Percentiles rank a stretch among this genome's conserved stretches.
Conservation (phyloP, 2,329 filamentous ascomycete species). For the Torrubiella hemipterigena region DNA sequence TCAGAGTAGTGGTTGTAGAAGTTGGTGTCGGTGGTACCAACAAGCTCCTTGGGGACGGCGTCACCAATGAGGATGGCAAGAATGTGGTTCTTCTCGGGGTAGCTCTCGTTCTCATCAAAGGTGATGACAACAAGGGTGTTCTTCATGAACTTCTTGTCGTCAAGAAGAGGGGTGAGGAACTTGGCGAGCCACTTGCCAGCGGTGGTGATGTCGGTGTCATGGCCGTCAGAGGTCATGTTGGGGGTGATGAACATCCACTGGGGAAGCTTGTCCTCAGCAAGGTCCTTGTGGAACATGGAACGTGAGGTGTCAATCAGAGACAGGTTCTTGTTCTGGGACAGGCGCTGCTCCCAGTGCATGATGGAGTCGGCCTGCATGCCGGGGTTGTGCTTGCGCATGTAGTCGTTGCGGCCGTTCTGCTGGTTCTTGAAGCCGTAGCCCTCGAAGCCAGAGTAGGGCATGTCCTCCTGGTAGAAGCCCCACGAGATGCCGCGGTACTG, state of each 20-base stretch:
- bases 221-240: slow-evolving; percentile 66
- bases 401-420: slow-evolving; percentile 55
- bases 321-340: slow-evolving; percentile 63
- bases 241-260: slow-evolving; percentile 64
- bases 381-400: slow-evolving; percentile 74
- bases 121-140: slow-evolving; percentile 66
- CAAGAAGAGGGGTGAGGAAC: slow-evolving; percentile 60
- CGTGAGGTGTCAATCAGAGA: slow-evolving; percentile 26
- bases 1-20: slow-evolving; percentile 67
- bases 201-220: slow-evolving; percentile 59
- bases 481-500: slow-evolving; percentile 53
- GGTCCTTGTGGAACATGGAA: slow-evolving; percentile 53
- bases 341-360: slow-evolving; percentile 43
- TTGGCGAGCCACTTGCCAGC: slow-evolving; percentile 55
- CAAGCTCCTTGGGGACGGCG: slow-evolving; percentile 50
- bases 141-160: slow-evolving; percentile 59
- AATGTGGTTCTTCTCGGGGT: slow-evolving; percentile 54
- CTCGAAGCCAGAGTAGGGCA: slow-evolving; percentile 64
- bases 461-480: slow-evolving; percentile 66
- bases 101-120: slow-evolving; percentile 69
- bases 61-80: slow-evolving; percentile 63
- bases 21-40: slow-evolving; percentile 55
- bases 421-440: slow-evolving; percentile 53
- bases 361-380: slow-evolving; percentile 55
- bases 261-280: slow-evolving; percentile 50